Evolutionary conservation across 179 eudicot genomes (phyloP), one percentile per base, ranked within the genome.

Genomic region (Spinacia oleracea): DNA sequence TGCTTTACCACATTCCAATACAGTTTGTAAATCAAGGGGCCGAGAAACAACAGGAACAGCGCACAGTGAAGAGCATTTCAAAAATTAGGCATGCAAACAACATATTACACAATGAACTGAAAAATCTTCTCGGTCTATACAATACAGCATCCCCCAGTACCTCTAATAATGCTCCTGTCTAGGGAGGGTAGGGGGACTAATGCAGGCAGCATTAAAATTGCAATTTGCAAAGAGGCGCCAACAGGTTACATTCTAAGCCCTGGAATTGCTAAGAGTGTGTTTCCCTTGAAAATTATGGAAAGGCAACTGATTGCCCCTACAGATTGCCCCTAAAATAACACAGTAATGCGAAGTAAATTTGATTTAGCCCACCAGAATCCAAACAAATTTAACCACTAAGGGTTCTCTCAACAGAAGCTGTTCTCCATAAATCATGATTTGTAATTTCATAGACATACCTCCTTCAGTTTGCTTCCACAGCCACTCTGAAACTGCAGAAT

Each of bases 401-500:
- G 56, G 34, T 16, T 15, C 7, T 59, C 15, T 11, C 53, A 29
- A 11, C 15, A 43, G 38, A 78, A 14, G 10, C 14, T 18, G 40
- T 46, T 20, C 56, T 73, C 4, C 70, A 42, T 6, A 64, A 48
- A 46, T 43, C 18, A 51, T 42, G 65, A 74, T 20, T 14, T 60
- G 43, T 23, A 66, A 5, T 40, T 72, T 48, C 40, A 29, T 6
- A 71, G 43, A 60, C 29, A 73, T 83, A 96, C 99, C 99, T 93
- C 83, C 93, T 58, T 75, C 89, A 72, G 89, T 90, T 82, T 96
- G 94, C 84, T 89, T 96, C 97, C 98, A 89, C 35, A 96, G 70
- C 98, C 99, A 96, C 86, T 96, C 97, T 76, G 98, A 90, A 77
- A 96, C 97, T 74, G 99, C 98, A 86, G 97, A 90, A 84, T 96